Percentiles rank a stretch among this genome's conserved stretches.
These are phyloP conservation scores for Maudiozyma serrabonitensis DNA, from an alignment of 805 yeast genomes.

Conservation along the genomic window DNA sequence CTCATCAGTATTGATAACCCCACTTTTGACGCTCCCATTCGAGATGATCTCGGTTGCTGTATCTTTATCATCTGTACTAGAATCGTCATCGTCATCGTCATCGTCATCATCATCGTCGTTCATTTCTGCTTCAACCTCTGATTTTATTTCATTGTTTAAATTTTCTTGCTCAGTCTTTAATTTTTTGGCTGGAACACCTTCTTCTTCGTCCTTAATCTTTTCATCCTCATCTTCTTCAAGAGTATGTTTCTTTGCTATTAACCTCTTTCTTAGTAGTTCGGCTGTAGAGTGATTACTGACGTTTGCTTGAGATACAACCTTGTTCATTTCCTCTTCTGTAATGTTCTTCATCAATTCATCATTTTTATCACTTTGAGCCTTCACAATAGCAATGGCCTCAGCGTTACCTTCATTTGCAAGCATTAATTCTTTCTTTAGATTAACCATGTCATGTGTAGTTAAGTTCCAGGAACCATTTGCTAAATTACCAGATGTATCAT, in stretches of 20 bases:
- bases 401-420: constrained; percentile 64
- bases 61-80: constrained; percentile 4
- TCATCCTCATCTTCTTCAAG: constrained; percentile 19
- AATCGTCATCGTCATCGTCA: constrained; percentile 11
- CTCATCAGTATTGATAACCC: constrained; percentile 37
- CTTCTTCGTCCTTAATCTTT: constrained; percentile 2
- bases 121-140: constrained; percentile 17
- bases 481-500: constrained; percentile 62
- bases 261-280: constrained; percentile 33
- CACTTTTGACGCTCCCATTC: constrained; percentile 20
- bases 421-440: constrained; percentile 49
- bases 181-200: constrained; percentile 6
- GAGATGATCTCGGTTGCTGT: constrained; percentile 17
- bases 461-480: constrained; percentile 59
- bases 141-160: constrained; percentile 17
- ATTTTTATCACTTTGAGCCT: constrained; percentile 31
- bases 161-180: constrained; percentile 13
- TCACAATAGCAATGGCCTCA: constrained; percentile 55
- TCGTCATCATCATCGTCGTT: constrained; percentile 12
- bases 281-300: constrained; percentile 37
- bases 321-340: constrained; percentile 22
- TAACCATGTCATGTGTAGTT: constrained; percentile 61
- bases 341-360: constrained; percentile 18
- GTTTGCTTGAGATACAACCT: constrained; percentile 30
- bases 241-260: constrained; percentile 22